phyloP scores from a whole-genome alignment of 108 stramenopile genomes.

The Pseudonitzschia multiseries region DNA sequence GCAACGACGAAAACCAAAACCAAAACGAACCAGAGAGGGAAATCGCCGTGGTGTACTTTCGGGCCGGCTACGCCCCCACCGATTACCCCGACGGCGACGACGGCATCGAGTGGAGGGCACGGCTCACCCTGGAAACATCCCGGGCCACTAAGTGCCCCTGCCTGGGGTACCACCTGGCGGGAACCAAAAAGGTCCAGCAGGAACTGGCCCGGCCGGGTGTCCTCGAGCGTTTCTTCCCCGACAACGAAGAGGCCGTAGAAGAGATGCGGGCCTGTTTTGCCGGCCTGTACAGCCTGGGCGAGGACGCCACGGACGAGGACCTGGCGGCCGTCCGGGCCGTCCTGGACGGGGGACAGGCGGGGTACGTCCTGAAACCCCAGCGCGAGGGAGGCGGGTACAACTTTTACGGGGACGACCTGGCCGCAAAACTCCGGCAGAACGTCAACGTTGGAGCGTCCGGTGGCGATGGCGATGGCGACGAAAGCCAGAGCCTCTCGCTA shows the following conservation, averaged over 20 bases:
- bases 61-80: conserved; percentile 95
- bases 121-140: conserved; percentile 77
- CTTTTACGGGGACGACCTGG: conserved; percentile 86
- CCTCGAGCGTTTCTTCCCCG: conserved; percentile 82
- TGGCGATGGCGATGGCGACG: background rate
- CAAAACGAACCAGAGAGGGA: too few relatives aligned
- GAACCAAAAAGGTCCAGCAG: conserved; percentile 98
- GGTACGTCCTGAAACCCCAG: conserved; percentile 97
- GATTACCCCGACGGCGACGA: conserved; percentile 87
- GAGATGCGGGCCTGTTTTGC: conserved; percentile 72
- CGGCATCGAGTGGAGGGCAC: conserved; percentile 89
- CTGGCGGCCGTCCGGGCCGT: conserved; percentile 68
- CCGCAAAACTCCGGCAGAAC: conserved; percentile 52
- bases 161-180: conserved; percentile 93
- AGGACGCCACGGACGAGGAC: conserved; percentile 63
- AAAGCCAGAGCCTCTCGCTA: conserved; percentile 8
- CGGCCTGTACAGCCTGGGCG: conserved; percentile 78
- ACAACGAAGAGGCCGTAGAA: conserved; percentile 32
- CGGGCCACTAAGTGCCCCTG: conserved; percentile 92
- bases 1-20: too few relatives aligned
- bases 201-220: conserved; percentile 84
- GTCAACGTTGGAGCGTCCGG: conserved; percentile 37
- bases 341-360: conserved; percentile 55
- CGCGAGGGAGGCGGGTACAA: conserved; percentile 99
- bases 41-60: conserved; percentile 90